Conservation (phyloP, 2,329 filamentous ascomycete species). For the Fusarium poae region DNA sequence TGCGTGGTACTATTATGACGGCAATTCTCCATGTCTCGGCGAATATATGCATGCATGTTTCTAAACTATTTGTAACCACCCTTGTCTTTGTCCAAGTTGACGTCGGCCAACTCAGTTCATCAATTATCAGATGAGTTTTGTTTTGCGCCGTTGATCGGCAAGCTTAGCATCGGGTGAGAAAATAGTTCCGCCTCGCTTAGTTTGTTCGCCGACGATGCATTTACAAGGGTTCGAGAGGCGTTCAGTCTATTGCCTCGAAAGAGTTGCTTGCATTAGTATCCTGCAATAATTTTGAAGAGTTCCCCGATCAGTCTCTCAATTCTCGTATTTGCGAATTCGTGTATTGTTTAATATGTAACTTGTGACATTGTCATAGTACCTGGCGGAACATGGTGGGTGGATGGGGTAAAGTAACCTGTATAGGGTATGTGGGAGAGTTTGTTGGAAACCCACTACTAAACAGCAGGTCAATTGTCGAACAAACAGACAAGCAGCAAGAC, state of each 20-base stretch:
- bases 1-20: not conserved
- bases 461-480: no score
- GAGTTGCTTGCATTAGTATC: constrained; percentile 4
- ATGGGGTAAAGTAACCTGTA: not conserved
- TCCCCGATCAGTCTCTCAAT: not conserved
- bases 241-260: not conserved
- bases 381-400: no score
- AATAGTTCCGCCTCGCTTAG: not conserved
- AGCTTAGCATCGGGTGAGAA: constrained; percentile 13
- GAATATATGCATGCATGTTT: not conserved
- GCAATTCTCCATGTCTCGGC: not conserved
- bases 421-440: constrained; percentile 1
- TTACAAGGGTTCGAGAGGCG: not conserved
- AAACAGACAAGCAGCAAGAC: no score
- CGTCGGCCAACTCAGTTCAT: constrained; percentile 1
- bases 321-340: not conserved
- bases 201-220: constrained; percentile 19
- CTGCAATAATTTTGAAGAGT: not conserved
- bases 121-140: not conserved
- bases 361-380: no score
- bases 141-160: constrained; percentile 13
- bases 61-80: not conserved
- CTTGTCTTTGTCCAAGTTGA: constrained; percentile 1
- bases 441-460: no score
- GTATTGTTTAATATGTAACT: no score